Evolutionary conservation across 2,329 filamentous ascomycete genomes (phyloP).

Genomic region (Raffaelea deltoideospora): DNA sequence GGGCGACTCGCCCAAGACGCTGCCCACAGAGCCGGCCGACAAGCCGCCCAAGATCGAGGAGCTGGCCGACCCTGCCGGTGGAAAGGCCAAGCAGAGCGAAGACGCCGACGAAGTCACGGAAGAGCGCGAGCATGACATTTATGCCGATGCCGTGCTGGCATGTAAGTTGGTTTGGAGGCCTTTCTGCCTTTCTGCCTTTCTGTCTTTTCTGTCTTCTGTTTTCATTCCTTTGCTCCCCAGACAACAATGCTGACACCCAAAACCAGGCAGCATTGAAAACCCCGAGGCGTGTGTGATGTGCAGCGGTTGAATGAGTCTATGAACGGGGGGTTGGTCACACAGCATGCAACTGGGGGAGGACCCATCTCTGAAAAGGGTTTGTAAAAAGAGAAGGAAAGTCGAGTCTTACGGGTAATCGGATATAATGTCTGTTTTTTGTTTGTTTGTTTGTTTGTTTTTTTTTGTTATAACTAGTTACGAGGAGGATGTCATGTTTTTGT

Average conservation of each 20-base stretch:
- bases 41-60: constrained; percentile 51
- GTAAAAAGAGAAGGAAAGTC: too few species aligned
- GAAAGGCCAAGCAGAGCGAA: constrained; percentile 49
- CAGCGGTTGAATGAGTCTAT: constrained; percentile 67
- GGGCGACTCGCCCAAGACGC: constrained; percentile 62
- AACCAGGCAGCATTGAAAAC: constrained; percentile 81
- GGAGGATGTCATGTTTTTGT: too few species aligned
- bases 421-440: too few species aligned
- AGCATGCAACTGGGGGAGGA: too few species aligned
- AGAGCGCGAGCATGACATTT: constrained; percentile 79
- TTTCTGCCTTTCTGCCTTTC: not conserved
- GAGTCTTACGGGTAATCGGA: too few species aligned
- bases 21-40: constrained; percentile 54
- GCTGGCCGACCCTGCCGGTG: constrained; percentile 39
- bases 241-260: constrained; percentile 18
- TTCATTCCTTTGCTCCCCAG: too few species aligned
- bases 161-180: constrained; percentile 47
- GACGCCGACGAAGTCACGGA: constrained; percentile 57
- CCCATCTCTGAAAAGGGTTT: too few species aligned
- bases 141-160: constrained; percentile 77
- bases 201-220: too few species aligned
- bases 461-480: too few species aligned
- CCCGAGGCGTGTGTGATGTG: constrained; percentile 93
- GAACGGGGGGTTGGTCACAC: too few species aligned
- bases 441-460: too few species aligned